Evolutionary conservation across 495 filamentous ascomycete genomes (phyloP), one percentile per base, ranked within the genome.

Genomic region (Aspergillus bridgeri): DNA sequence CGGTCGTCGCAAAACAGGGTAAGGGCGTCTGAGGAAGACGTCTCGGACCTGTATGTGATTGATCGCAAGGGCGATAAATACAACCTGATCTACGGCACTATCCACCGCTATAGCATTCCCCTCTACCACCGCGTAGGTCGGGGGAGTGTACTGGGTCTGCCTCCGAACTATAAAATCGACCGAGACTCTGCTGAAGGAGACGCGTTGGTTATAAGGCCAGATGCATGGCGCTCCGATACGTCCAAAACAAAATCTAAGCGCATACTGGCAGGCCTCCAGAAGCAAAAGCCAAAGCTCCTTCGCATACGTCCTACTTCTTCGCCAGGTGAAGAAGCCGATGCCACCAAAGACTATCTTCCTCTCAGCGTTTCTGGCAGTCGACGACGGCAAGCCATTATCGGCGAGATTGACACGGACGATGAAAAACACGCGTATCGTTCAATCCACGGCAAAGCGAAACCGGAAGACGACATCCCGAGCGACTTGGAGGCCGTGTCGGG

Each of bases 391-490:
- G 51, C 46, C 11, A 24, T 20, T 18, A 18, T 48, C 3, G 53
- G 55, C 19, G 64, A 60, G n/a, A 42, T 46, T 6, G 69, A 68
- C 9, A 78, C 75, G 0, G 71, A 73, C 15, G 73, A 82, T 47
- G 81, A 84, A 8, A 72, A 67, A 46, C 77, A 78, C 52, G 79
- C 86, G 47, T 92, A 91, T 61, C 81, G 88, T 42, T 91, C 88
- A 23, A 86, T 92, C 18, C 75, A 87, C 54, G 83, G 83, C 20
- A 86, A 86, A 65, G 79, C 80, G 20, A 89, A 75, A 48, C 71
- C 71, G n/a, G 66, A 74, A 33, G 79, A 89, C 27, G 57, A 67
- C 18, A 42, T 74, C 27, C 71, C 79, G 6, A 69, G 68, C 52
- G 82, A 84, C 21, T 62, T 86, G 22, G 81, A 84, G 52, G 79